Percentiles rank a stretch among this genome's conserved stretches.
These are phyloP conservation scores for Nelumbo lutea DNA, from an alignment of 164 flowering plant species.

Conservation along the genomic window DNA sequence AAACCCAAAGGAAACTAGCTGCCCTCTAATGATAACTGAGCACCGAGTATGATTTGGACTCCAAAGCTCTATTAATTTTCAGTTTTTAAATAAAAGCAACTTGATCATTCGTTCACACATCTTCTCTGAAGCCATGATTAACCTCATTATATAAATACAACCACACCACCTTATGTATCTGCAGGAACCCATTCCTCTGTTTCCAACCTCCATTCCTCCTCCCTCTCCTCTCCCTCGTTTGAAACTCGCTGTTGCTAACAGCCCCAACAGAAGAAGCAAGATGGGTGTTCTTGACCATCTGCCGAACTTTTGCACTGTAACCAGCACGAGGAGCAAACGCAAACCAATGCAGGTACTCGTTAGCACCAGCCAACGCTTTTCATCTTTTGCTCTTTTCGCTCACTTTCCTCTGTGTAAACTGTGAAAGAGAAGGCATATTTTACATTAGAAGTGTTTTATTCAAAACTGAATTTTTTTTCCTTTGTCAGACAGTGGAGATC, in stretches of 20 bases:
- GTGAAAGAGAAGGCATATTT: background rate
- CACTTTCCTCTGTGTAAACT: background rate
- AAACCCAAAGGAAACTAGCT: background rate
- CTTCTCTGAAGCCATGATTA: background rate
- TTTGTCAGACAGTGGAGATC: conserved; percentile 66
- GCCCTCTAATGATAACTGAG: background rate
- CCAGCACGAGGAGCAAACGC: conserved; percentile 46
- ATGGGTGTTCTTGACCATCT: conserved; percentile 73
- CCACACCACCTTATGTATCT: background rate
- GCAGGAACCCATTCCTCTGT: background rate
- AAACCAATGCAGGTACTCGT: conserved; percentile 60
- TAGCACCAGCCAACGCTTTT: background rate
- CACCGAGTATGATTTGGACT: background rate
- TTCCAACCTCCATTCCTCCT: background rate
- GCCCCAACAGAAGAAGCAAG: conserved; percentile 10
- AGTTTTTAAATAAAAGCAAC: background rate
- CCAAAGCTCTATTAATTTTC: background rate
- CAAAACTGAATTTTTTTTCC: conserved; percentile 7
- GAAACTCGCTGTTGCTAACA: background rate
- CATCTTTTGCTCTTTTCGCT: background rate
- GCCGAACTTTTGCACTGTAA: conserved; percentile 54
- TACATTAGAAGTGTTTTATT: background rate
- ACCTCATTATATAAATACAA: background rate
- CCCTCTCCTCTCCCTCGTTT: background rate
- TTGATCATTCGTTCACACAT: background rate